phyloP scores from a whole-genome alignment of 2,329 filamentous ascomycete genomes.

The Fusarium ambrosium region DNA sequence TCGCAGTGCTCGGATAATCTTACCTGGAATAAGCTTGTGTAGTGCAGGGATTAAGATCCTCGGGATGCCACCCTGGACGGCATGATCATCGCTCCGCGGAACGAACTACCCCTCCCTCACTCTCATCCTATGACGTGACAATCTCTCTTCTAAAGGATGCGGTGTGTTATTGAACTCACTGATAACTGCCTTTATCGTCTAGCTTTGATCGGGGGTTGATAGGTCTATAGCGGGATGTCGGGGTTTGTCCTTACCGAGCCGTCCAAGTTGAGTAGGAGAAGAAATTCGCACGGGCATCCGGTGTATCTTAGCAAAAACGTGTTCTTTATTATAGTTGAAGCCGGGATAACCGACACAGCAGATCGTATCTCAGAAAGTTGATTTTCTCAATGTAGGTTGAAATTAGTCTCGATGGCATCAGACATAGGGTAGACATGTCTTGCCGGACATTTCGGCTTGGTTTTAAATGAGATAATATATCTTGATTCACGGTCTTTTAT shows the following conservation, averaged over 20 bases:
- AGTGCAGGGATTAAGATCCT: background rate
- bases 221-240: background rate
- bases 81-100: background rate
- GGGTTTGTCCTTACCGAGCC: background rate
- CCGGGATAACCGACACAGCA: too few species aligned
- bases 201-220: background rate
- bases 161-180: background rate
- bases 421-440: background rate
- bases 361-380: too few species aligned
- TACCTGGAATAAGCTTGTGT: background rate
- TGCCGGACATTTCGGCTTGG: too few species aligned
- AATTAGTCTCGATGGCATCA: fast-evolving
- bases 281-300: too few species aligned
- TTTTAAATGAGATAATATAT: too few species aligned
- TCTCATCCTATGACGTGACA: background rate
- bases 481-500: too few species aligned
- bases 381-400: background rate
- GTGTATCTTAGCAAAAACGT: too few species aligned
- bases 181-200: too few species aligned
- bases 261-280: background rate
- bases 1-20: background rate
- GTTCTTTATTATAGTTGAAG: too few species aligned
- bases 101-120: background rate
- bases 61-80: background rate
- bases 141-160: background rate